Evolutionary conservation across 805 yeast genomes (phyloP), one percentile per base, ranked within the genome.

Genomic region (Blastobotrys mokoenaii): DNA sequence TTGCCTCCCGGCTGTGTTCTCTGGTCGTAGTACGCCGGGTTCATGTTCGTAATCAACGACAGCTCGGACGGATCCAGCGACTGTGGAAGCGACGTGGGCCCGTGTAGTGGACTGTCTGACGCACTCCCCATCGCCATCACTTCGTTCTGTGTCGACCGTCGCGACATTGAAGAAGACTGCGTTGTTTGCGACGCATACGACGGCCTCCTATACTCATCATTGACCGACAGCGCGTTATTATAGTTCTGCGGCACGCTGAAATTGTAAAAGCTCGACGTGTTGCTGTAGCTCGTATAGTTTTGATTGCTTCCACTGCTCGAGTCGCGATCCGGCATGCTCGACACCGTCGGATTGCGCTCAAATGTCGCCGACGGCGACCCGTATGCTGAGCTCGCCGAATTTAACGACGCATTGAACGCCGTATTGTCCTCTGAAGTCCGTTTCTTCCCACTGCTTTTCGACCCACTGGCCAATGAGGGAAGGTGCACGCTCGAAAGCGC

Each of bases 401-500:
- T n/a, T n/a, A n/a, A n/a, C n/a, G n/a, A n/a, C 27, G 4, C 27
- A 4, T 22, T 22, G 27, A 22, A 22, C 4, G 27, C 8, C 4
- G 27, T 8, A 22, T 22, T 22, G 27, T 22, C 27, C 27, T 22
- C 27, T 8, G 27, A 22, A 22, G 8, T 8, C 8, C 27, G 4
- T 22, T 22, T 22, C 8, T 22, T 22, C 4, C 27, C 8, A 22
- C 27, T 22, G 4, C 27, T 8, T 8, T 22, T 22, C 7, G 7
- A 4, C 4, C 4, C 7, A 22, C 27, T 8, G 27, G 27, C 17
- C 42, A 20, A 3, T 2, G 46, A 16, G 16, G 52, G 48, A 16
- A 52, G 37, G 20, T 52, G 53, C 16, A 46, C 53, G 35, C 46
- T 47, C 20, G 55, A 52, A 29, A 52, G 32, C 1, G 53, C 55